These are phyloP conservation scores for Tricholomella constricta DNA, from an alignment of 768 basidiomycete species.

Conservation along the genomic window DNA sequence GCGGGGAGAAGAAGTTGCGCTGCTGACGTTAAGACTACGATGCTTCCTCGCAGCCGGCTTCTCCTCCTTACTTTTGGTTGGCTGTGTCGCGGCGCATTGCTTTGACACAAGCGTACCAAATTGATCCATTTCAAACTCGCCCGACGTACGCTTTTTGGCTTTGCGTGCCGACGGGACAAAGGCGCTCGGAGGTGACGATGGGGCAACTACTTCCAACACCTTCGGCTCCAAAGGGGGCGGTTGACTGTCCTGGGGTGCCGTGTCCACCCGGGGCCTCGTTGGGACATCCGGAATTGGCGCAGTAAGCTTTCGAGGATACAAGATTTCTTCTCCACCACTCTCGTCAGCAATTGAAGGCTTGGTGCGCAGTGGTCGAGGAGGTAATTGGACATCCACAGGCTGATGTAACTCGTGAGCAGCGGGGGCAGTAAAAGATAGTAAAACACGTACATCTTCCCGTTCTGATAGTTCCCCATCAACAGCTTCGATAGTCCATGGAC, in stretches of 20 bases:
- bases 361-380: conserved; percentile 53
- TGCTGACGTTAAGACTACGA: conserved; percentile 65
- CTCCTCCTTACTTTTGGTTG: conserved; percentile 50
- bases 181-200: conserved; percentile 65
- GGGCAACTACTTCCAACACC: conserved; percentile 30
- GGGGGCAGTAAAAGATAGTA: conserved; percentile 2
- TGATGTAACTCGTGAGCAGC: conserved; percentile 24
- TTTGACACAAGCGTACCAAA: conserved; percentile 61
- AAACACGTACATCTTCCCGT: conserved; percentile 57
- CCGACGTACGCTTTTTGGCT: conserved; percentile 76
- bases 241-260: conserved; percentile 21
- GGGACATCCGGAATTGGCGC: conserved; percentile 32
- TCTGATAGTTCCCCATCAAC: conserved; percentile 79
- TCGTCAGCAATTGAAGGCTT: conserved; percentile 76
- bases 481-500: conserved; percentile 89
- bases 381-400: conserved; percentile 44
- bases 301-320: conserved; percentile 71
- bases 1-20: conserved; percentile 33
- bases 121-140: conserved; percentile 82
- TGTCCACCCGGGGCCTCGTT: conserved; percentile 30
- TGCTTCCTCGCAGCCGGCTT: conserved; percentile 60
- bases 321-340: conserved; percentile 88
- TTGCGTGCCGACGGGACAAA: conserved; percentile 55
- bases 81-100: conserved; percentile 39
- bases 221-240: conserved; percentile 31